These are phyloP conservation scores for Cercospora sesami DNA, from an alignment of 2,329 filamentous ascomycete genomes.

Conservation along the genomic window DNA sequence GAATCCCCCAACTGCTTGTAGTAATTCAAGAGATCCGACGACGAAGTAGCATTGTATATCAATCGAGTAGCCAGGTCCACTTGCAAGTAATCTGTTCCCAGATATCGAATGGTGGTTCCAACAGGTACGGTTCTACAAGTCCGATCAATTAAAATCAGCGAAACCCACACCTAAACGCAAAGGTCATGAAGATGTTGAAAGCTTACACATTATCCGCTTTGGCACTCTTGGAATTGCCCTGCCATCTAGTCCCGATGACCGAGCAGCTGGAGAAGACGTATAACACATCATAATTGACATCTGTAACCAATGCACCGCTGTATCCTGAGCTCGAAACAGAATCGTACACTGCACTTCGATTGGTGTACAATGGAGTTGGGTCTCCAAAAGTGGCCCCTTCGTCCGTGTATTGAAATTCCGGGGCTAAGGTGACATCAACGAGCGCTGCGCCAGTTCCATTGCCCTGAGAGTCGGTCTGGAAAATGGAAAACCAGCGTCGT, in stretches of 20 bases:
- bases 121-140: conserved; percentile 14
- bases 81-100: conserved; percentile 17
- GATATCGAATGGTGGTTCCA: conserved; percentile 13
- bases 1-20: conserved; percentile 16
- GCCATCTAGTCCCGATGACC: conserved; percentile 17
- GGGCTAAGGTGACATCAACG: conserved; percentile 12
- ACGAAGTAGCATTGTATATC: conserved; percentile 14
- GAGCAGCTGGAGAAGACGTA: conserved; percentile 12
- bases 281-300: conserved; percentile 14
- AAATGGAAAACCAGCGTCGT: conserved; percentile 19
- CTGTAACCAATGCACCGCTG: conserved; percentile 11
- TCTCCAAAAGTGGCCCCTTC: conserved; percentile 18
- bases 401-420: conserved; percentile 15
- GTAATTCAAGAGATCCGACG: conserved; percentile 19
- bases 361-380: conserved; percentile 12
- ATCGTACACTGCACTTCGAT: conserved; percentile 10
- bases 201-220: conserved; percentile 16
- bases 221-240: conserved; percentile 9
- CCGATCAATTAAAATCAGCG: neutral
- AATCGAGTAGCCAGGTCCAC: conserved; percentile 16
- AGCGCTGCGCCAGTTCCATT: conserved; percentile 16
- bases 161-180: neutral
- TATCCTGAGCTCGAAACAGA: conserved; percentile 12
- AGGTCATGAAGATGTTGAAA: neutral
- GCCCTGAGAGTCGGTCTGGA: conserved; percentile 18